phyloP scores from a whole-genome alignment of 768 basidiomycete genomes.

The Rhodosporidiobolus odoratus region DNA sequence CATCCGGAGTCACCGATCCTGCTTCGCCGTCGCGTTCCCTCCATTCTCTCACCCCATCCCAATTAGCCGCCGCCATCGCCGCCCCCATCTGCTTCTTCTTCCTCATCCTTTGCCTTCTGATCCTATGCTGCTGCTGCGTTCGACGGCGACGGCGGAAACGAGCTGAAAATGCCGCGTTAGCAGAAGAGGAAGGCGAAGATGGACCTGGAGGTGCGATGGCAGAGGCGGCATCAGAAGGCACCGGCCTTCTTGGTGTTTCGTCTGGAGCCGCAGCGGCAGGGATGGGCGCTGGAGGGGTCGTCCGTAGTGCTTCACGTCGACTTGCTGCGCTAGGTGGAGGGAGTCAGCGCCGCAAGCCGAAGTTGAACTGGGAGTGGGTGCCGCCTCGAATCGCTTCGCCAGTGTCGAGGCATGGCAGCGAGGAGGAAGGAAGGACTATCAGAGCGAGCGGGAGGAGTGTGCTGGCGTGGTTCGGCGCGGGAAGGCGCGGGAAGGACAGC shows the following conservation, averaged over 20 bases:
- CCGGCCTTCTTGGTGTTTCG: not conserved
- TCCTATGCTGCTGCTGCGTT: conserved; percentile 7
- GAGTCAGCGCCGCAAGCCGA: not conserved
- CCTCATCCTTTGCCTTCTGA: not conserved
- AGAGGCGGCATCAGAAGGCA: not conserved
- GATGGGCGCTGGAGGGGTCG: not conserved
- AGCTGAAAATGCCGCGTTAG: not conserved
- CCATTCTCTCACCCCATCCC: conserved; percentile 7
- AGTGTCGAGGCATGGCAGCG: not conserved
- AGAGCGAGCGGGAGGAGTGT: conserved; percentile 3
- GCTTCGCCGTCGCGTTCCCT: not conserved
- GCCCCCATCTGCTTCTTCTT: conserved; percentile 22
- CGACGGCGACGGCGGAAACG: not conserved
- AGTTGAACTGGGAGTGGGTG: conserved; percentile 5
- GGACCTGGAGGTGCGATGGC: not conserved
- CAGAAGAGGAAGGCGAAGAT: not conserved
- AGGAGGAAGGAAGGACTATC: not conserved
- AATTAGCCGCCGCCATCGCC: conserved; percentile 29
- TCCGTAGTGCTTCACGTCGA: too few species aligned
- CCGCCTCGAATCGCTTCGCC: not conserved
- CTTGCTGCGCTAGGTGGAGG: not conserved
- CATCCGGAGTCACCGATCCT: not conserved
- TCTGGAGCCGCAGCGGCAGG: not conserved
- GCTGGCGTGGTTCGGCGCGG: not conserved
- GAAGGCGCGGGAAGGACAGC: not conserved